Percentiles rank a stretch among this genome's conserved stretches.
These are phyloP conservation scores for Fusarium falciforme DNA, from an alignment of 2,329 filamentous ascomycete species.

Conservation along the genomic window DNA sequence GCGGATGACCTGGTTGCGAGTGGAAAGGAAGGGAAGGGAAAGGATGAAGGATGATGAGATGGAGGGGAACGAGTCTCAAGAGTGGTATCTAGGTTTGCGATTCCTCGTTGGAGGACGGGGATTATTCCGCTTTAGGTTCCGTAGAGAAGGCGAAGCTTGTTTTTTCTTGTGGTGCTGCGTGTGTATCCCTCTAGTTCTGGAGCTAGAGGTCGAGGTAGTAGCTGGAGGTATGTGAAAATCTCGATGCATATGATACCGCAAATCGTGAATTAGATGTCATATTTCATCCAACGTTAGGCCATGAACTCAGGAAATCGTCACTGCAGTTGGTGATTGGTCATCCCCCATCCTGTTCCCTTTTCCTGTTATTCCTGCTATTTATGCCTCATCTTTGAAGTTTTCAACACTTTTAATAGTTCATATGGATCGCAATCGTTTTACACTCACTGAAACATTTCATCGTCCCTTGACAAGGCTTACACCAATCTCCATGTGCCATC, in stretches of 20 bases:
- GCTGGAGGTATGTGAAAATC: background rate
- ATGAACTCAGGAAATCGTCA: conserved; percentile 12
- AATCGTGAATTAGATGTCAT: background rate
- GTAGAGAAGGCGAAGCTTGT: conserved; percentile 5
- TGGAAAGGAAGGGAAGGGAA: background rate
- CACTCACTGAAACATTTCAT: background rate
- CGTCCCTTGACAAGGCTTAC: background rate
- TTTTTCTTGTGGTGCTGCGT: conserved; percentile 1
- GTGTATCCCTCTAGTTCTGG: conserved; percentile 6
- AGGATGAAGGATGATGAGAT: background rate
- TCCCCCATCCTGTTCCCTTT: background rate
- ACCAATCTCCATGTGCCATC: background rate
- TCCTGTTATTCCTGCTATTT: background rate
- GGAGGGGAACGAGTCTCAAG: background rate
- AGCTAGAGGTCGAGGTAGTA: background rate
- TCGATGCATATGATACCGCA: background rate
- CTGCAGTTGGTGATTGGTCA: background rate
- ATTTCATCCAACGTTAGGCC: background rate
- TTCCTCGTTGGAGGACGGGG: conserved; percentile 4
- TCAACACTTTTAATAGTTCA: background rate
- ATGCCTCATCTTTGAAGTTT: background rate
- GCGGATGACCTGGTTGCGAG: background rate
- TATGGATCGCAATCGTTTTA: background rate
- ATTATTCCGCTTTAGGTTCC: conserved; percentile 18
- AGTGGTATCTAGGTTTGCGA: conserved; percentile 6